phyloP scores from a whole-genome alignment of 768 basidiomycete species.

The Pisolithus marmoratus region DNA sequence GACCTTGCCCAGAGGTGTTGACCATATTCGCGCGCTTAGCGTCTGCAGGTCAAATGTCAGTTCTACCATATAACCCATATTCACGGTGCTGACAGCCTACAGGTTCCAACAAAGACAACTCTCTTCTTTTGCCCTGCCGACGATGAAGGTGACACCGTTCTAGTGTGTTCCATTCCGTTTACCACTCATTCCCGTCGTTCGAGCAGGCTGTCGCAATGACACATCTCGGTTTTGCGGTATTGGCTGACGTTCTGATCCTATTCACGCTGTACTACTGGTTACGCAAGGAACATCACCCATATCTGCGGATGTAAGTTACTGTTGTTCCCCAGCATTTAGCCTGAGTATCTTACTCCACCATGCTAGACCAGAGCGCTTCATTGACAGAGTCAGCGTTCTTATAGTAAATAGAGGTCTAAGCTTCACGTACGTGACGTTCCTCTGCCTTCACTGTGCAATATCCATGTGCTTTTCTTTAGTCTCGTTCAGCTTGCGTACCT shows the following conservation, averaged over 20 bases:
- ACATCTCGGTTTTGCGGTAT: constrained; percentile 5
- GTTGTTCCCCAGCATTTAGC: neutral
- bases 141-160: constrained; percentile 18
- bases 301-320: constrained; percentile 11
- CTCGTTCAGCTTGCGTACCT: constrained; percentile 14
- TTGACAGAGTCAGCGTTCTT: neutral
- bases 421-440: constrained; percentile 16
- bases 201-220: constrained; percentile 12
- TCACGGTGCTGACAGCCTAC: constrained; percentile 6
- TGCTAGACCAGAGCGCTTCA: constrained; percentile 8
- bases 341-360: neutral
- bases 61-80: neutral
- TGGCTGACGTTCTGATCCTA: constrained; percentile 11
- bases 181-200: neutral
- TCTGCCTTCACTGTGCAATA: neutral
- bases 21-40: constrained; percentile 8
- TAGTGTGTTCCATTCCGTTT: neutral
- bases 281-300: constrained; percentile 13
- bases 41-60: constrained; percentile 20
- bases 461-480: constrained; percentile 4
- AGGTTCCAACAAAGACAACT: constrained; percentile 19
- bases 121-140: constrained; percentile 12
- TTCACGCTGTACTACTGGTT: constrained; percentile 15
- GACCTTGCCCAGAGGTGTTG: neutral
- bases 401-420: constrained; percentile 17